phyloP scores from a whole-genome alignment of 73 alveolate species.

The Paramecium pentaurelia region DNA sequence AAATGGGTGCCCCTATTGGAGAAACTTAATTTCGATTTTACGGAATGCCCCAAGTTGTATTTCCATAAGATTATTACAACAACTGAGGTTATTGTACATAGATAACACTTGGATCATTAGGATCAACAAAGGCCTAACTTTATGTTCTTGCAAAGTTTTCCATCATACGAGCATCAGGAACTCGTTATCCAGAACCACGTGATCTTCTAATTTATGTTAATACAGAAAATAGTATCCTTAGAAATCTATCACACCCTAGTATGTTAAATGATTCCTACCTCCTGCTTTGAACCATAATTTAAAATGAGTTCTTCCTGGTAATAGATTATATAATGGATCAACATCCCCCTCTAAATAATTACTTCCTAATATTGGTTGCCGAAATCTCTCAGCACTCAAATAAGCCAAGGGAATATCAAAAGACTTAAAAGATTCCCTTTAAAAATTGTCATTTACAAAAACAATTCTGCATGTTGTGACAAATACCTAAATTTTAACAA shows the following conservation, averaged over 20 bases:
- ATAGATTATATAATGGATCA: slow-evolving; percentile 82
- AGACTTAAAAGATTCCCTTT: slow-evolving; percentile 76
- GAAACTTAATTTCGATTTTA: neutral
- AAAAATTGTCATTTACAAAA: slow-evolving; percentile 74
- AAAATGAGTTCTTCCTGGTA: slow-evolving; percentile 89
- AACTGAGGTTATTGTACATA: slow-evolving; percentile 84
- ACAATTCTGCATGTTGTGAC: slow-evolving; percentile 94
- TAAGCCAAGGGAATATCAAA: slow-evolving; percentile 96
- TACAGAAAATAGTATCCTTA: neutral
- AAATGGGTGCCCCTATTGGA: neutral
- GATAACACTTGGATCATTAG: slow-evolving; percentile 96
- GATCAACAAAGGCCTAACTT: slow-evolving; percentile 95
- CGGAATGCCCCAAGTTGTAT: neutral
- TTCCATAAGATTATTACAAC: neutral
- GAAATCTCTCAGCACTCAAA: slow-evolving; percentile 87
- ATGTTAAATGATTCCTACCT: slow-evolving; percentile 64
- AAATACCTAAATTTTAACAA: slow-evolving; percentile 58
- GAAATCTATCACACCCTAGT: slow-evolving; percentile 51
- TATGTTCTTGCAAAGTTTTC: slow-evolving; percentile 65
- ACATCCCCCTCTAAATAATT: slow-evolving; percentile 88
- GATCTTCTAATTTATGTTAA: slow-evolving; percentile 51
- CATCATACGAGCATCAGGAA: slow-evolving; percentile 70
- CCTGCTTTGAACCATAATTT: slow-evolving; percentile 97
- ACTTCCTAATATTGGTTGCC: slow-evolving; percentile 98
- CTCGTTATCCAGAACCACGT: slow-evolving; percentile 15